These are phyloP conservation scores for Hsuehochloa calcarea DNA, from an alignment of 176 grass and related monocot species.

Conservation along the genomic window DNA sequence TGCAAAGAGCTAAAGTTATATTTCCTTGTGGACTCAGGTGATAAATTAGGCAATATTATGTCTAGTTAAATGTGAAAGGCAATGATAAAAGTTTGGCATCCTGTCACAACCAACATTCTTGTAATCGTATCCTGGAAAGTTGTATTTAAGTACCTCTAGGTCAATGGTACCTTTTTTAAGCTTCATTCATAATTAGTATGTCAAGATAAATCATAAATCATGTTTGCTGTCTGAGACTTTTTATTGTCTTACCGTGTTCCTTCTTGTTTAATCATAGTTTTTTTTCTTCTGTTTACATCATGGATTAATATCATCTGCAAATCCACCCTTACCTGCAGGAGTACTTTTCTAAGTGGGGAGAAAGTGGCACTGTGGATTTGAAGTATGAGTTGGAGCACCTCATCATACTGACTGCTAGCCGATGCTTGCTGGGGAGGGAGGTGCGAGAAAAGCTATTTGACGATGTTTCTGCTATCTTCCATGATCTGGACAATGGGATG, in stretches of 20 bases:
- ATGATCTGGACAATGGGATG: conserved; percentile 98
- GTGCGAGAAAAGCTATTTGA: conserved; percentile 96
- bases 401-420: conserved; percentile 94
- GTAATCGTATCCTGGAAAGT: background rate
- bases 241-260: background rate
- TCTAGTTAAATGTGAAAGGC: background rate
- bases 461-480: conserved; percentile 94
- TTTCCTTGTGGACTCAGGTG: no score
- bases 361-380: conserved; percentile 87
- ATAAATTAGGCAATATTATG: background rate
- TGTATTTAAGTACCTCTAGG: background rate
- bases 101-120: background rate
- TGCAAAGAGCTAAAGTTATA: background rate
- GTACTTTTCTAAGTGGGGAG: conserved; percentile 97
- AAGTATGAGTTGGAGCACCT: conserved; percentile 96
- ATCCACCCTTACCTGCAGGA: conserved; percentile 49
- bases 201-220: conserved; percentile 2
- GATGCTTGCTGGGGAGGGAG: conserved; percentile 88
- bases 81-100: background rate
- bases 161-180: background rate
- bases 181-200: background rate
- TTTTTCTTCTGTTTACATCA: background rate
- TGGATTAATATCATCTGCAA: conserved; percentile 2
- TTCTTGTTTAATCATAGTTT: background rate
- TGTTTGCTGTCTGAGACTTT: background rate